These are phyloP conservation scores for Tetraselmis striata DNA, from an alignment of 139 green algal genomes.

Conservation along the genomic window DNA sequence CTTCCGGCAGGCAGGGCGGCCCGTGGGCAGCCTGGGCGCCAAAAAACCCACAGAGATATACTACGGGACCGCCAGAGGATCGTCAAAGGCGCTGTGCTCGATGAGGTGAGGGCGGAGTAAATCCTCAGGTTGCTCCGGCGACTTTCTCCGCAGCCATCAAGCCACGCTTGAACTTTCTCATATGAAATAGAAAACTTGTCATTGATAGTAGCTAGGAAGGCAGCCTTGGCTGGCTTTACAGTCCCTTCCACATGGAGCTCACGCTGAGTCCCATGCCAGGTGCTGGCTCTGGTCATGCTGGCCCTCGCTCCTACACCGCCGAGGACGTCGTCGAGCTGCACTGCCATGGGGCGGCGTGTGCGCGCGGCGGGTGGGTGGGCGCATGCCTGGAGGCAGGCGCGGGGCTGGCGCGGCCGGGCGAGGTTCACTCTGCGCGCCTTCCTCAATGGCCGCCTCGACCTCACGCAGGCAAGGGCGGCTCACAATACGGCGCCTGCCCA, in stretches of 20 bases:
- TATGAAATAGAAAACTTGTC: no score
- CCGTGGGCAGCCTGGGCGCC: no score
- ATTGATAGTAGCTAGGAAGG: no score
- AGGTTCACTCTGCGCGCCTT: constrained; percentile 97
- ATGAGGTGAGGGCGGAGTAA: constrained; percentile 19
- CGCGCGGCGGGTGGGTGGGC: constrained; percentile 61
- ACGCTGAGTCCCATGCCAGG: no score
- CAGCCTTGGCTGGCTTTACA: background rate
- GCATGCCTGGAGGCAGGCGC: constrained; percentile 65
- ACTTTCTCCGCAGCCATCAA: constrained; percentile 1
- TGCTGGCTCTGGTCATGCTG: constrained; percentile 75
- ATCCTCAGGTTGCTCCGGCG: constrained; percentile 18
- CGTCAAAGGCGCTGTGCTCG: no score
- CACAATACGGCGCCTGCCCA: no score
- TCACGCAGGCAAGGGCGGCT: constrained; percentile 78
- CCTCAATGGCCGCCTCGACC: constrained; percentile 89
- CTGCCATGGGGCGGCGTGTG: constrained; percentile 85
- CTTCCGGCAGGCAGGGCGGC: constrained; percentile 46
- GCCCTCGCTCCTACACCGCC: constrained; percentile 82
- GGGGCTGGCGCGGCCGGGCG: constrained; percentile 69
- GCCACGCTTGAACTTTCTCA: background rate
- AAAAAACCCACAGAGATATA: no score
- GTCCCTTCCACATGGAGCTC: background rate
- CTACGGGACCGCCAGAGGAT: no score
- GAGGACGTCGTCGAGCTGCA: constrained; percentile 97